Evolutionary conservation across 306 rosid genomes (phyloP), one percentile per base, ranked within the genome.

Genomic region (Citrullus amarus): DNA sequence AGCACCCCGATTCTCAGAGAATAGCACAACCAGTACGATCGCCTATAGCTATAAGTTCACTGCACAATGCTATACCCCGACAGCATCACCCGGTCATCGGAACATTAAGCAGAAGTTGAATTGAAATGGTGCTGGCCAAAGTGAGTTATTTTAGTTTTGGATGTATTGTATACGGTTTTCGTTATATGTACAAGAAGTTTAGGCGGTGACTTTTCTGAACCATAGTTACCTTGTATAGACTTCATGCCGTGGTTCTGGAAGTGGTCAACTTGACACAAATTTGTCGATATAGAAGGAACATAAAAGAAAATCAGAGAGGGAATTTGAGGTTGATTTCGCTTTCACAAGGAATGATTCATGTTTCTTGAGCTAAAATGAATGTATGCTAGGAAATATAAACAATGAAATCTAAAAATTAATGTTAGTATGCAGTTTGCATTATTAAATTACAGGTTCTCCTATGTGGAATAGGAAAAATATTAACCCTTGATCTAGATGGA

Each of bases 1-100:
- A 78, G 78, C 87, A 76, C 18, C 84, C 12, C 22, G 78, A 71
- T 61, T 57, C 88, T 43, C 86, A 82, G 46, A 53, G 6, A 36
- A 80, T 48, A 60, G 43, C 85, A 39, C 71, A 66, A 81, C 77
- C 79, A 17, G 79, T 71, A 41, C 89, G 79, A 55, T 62, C 83
- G 43, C 78, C 81, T 32, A 62, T 43, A 72, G 58, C 88, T n/a
- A 58, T 65, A 81, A 85, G 71, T 80, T 81, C 80, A 8, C 82
- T 81, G 6, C 62, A 56, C 60, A 39, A 72, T 63, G 34, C 81
- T 66, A 79, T 46, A 56, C 79, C 87, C 12, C 79, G 41, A 15
- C 65, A 1, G 43, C 75, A 1, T 71, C 84, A 51, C 71, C 70
- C 81, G 1, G 80, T 54, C 71, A 80, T 14, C 22, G 86, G 43